Conservation (phyloP, 768 basidiomycete species). For the Calocybe cyanea region DNA sequence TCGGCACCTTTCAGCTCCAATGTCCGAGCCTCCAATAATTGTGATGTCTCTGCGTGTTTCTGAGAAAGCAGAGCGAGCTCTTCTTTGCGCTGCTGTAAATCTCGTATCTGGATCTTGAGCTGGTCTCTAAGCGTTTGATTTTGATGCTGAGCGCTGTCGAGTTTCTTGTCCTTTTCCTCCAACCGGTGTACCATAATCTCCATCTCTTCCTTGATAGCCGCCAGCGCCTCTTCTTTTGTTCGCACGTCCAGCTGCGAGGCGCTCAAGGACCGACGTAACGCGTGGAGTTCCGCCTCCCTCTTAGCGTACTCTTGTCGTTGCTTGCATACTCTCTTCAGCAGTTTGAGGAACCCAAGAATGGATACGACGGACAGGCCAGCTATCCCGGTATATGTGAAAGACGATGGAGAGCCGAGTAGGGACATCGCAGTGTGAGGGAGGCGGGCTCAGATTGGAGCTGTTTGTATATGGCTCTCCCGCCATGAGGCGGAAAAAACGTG, state of each 20-base stretch:
- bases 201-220: slow-evolving; percentile 14
- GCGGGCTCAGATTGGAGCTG: slow-evolving; percentile 8
- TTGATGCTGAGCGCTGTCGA: slow-evolving; percentile 7
- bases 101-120: slow-evolving; percentile 7
- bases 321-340: slow-evolving; percentile 19
- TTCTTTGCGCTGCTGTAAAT: slow-evolving; percentile 3
- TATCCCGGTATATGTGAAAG: slow-evolving; percentile 22
- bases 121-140: slow-evolving; percentile 9
- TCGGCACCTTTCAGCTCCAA: slow-evolving; percentile 41
- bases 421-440: slow-evolving; percentile 14
- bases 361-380: slow-evolving; percentile 27
- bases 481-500: slow-evolving; percentile 35
- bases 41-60: slow-evolving; percentile 13
- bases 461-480: slow-evolving; percentile 14
- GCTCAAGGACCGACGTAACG: slow-evolving; percentile 14
- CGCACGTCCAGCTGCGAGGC: slow-evolving; percentile 11
- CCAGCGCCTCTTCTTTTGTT: slow-evolving; percentile 17
- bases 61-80: slow-evolving; percentile 5
- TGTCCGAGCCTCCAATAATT: slow-evolving; percentile 17
- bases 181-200: slow-evolving; percentile 12
- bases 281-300: slow-evolving; percentile 12
- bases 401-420: slow-evolving; percentile 12
- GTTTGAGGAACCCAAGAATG: slow-evolving; percentile 24
- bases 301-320: neutral
- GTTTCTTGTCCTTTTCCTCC: slow-evolving; percentile 9